phyloP scores from a whole-genome alignment of 345 rosid genomes.

The Rhizophora apiculata region DNA sequence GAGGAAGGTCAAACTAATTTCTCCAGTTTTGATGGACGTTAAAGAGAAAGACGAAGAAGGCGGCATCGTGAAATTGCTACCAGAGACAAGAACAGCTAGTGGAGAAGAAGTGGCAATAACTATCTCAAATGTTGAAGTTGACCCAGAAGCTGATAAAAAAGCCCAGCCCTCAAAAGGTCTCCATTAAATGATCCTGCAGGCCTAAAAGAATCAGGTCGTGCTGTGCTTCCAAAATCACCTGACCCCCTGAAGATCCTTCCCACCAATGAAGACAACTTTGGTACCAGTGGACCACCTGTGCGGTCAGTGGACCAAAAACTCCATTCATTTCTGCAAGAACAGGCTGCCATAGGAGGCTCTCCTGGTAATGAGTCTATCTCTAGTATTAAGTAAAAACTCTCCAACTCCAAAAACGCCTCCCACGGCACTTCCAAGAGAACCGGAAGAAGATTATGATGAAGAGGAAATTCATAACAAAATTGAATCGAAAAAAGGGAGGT shows the following conservation, averaged over 20 bases:
- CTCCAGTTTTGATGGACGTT: background rate
- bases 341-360: background rate
- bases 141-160: constrained; percentile 5
- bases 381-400: constrained; percentile 26
- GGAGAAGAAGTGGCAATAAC: constrained; percentile 35
- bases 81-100: constrained; percentile 1
- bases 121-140: constrained; percentile 36
- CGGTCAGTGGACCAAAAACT: constrained; percentile 11
- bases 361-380: background rate
- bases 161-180: constrained; percentile 21
- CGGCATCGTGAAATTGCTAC: no score
- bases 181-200: constrained; percentile 15
- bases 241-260: constrained; percentile 10
- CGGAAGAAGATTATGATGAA: no score
- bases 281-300: background rate
- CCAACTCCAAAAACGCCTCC: constrained; percentile 1
- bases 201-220: background rate
- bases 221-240: no score
- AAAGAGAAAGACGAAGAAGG: background rate
- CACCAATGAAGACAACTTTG: no score
- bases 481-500: constrained; percentile 38
- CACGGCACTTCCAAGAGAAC: background rate
- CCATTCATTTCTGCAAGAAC: background rate
- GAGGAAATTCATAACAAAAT: constrained; percentile 48
- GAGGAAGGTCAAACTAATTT: background rate